phyloP scores from a whole-genome alignment of 129 eudicot genomes.

The Mikania micrantha region DNA sequence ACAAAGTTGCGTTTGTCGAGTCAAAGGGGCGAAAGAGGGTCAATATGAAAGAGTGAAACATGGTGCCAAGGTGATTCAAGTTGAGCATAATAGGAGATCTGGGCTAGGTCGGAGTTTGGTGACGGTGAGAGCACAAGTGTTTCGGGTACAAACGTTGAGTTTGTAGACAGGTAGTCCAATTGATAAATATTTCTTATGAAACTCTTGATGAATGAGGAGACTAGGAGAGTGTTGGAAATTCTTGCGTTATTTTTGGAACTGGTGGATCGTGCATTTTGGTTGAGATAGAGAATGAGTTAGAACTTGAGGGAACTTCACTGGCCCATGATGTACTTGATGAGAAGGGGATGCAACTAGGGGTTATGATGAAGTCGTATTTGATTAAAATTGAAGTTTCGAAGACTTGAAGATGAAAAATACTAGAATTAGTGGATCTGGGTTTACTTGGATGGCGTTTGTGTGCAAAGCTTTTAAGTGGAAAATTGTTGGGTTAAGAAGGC shows the following conservation, averaged over 20 bases:
- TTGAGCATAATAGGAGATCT: no score
- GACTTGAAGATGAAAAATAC: neutral
- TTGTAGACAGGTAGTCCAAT: neutral
- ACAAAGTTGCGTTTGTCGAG: neutral
- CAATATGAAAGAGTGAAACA: no score
- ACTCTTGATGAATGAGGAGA: neutral
- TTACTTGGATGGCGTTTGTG: neutral
- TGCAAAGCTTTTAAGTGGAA: neutral
- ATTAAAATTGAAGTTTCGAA: neutral
- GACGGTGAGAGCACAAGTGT: no score
- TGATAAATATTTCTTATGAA: neutral
- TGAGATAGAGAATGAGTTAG: neutral
- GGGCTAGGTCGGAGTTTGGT: no score
- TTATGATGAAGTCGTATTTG: neutral
- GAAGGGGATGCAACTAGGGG: neutral
- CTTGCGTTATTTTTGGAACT: neutral
- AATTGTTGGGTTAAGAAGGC: neutral
- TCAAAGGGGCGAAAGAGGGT: neutral
- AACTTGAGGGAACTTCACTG: neutral
- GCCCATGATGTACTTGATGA: neutral
- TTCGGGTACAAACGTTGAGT: neutral
- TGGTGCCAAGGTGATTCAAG: no score
- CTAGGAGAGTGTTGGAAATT: neutral
- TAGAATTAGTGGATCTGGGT: neutral
- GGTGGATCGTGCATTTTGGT: neutral